These are phyloP conservation scores for Colletotrichum acutatum DNA, from an alignment of 2,329 filamentous ascomycete species.

Conservation along the genomic window DNA sequence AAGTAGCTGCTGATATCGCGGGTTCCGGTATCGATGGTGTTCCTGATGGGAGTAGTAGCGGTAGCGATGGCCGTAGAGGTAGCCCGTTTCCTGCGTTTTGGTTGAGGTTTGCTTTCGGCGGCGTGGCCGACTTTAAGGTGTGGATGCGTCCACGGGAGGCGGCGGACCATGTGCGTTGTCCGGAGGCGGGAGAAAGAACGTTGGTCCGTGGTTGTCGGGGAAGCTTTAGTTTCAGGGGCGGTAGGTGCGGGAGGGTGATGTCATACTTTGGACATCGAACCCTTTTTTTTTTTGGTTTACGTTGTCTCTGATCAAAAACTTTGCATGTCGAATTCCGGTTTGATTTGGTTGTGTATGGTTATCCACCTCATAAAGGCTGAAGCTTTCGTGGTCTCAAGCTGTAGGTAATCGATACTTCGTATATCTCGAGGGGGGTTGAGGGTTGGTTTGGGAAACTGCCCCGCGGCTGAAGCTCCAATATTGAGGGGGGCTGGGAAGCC, in stretches of 20 bases:
- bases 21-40: background rate
- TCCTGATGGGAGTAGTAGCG: background rate
- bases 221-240: background rate
- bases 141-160: constrained; percentile 31
- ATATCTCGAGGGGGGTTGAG: background rate
- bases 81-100: background rate
- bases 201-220: background rate
- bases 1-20: background rate
- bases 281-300: background rate
- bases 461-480: background rate
- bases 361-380: background rate
- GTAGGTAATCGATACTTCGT: background rate
- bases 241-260: constrained; percentile 2
- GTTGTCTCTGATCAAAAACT: background rate
- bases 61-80: background rate
- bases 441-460: background rate
- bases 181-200: background rate
- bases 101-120: background rate
- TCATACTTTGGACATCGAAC: background rate
- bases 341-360: background rate
- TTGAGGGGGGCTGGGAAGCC: background rate
- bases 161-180: constrained; percentile 26
- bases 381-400: background rate
- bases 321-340: background rate
- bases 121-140: constrained; percentile 26